Conservation (phyloP, 345 rosid genomes). For the Nasturtium officinale region DNA sequence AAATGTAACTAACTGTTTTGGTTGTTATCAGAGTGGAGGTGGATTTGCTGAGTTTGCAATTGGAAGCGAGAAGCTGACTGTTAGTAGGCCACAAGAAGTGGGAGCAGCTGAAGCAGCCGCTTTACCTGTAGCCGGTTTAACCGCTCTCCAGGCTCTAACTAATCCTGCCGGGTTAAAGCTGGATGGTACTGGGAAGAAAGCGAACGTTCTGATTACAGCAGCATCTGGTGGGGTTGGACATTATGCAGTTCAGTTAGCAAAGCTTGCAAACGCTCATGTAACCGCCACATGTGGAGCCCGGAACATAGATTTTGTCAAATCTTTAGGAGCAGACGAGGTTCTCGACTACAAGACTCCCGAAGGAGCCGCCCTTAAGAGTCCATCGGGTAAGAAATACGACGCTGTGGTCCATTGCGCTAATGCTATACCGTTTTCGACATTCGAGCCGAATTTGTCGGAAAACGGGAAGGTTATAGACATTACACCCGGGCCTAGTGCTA, state of each 20-base stretch:
- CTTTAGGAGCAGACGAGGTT: constrained; percentile 82
- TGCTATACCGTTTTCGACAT: constrained; percentile 64
- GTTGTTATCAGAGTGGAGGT: constrained; percentile 50
- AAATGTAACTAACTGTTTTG: background rate
- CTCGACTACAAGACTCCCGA: constrained; percentile 80
- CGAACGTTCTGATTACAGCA: constrained; percentile 68
- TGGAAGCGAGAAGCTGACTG: constrained; percentile 61
- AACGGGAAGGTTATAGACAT: constrained; percentile 69
- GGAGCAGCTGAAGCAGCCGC: constrained; percentile 71
- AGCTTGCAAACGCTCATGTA: constrained; percentile 72
- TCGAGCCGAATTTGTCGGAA: constrained; percentile 63
- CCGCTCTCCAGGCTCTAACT: constrained; percentile 68
- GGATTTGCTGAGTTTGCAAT: constrained; percentile 70
- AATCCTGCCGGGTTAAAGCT: constrained; percentile 63
- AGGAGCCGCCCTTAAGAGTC: constrained; percentile 71
- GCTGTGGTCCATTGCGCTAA: constrained; percentile 69
- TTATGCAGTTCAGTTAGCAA: constrained; percentile 74
- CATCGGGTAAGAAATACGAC: constrained; percentile 72
- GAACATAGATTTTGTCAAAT: constrained; percentile 67
- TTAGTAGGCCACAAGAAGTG: constrained; percentile 61
- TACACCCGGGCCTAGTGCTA: constrained; percentile 49
- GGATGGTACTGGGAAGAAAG: constrained; percentile 57
- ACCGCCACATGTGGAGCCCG: constrained; percentile 86
- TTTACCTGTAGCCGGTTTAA: constrained; percentile 67
- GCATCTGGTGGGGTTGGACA: constrained; percentile 92